Percentiles rank a stretch among this genome's conserved stretches.
Evolutionary conservation across 352 stramenopile species (phyloP).

Genomic region (Thalassiosira sp.): DNA sequence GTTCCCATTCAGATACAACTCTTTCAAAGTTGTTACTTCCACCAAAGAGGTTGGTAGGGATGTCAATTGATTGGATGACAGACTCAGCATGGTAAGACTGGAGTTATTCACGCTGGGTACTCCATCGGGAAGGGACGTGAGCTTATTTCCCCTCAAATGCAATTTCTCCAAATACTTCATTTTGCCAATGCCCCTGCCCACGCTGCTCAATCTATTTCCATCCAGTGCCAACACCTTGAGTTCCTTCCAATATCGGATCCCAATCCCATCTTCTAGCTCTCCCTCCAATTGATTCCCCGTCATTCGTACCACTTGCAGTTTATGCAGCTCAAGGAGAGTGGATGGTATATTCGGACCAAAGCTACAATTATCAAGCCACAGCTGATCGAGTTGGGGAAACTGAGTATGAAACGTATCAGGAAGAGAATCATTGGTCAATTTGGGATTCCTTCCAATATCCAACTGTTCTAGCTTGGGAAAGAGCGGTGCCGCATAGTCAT

Average conservation of each 20-base stretch:
- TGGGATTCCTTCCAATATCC: slow-evolving; percentile 39
- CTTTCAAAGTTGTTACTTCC: slow-evolving; percentile 18
- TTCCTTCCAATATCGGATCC: slow-evolving; percentile 12
- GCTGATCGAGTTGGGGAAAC: slow-evolving; percentile 18
- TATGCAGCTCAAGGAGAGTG: slow-evolving; percentile 15
- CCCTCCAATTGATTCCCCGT: slow-evolving; percentile 30
- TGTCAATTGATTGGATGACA: slow-evolving; percentile 34
- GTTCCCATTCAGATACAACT: slow-evolving; percentile 38
- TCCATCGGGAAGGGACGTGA: slow-evolving; percentile 18
- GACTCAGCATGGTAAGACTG: slow-evolving; percentile 24
- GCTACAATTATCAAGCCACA: slow-evolving; percentile 38
- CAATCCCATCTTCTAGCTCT: slow-evolving; percentile 8
- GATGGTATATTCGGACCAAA: slow-evolving; percentile 24
- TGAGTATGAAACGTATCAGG: slow-evolving; percentile 30
- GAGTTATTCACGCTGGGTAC: slow-evolving; percentile 12
- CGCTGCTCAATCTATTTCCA: slow-evolving; percentile 22
- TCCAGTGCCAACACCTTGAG: slow-evolving; percentile 25
- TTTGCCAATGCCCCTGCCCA: slow-evolving; percentile 13
- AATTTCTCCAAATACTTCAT: slow-evolving; percentile 33
- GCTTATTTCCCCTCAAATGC: slow-evolving; percentile 30
- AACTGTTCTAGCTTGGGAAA: slow-evolving; percentile 37
- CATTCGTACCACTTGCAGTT: slow-evolving; percentile 31
- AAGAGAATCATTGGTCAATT: slow-evolving; percentile 29
- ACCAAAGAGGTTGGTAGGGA: slow-evolving; percentile 22
- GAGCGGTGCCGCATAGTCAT: slow-evolving; percentile 1